Base-by-base conservation (phyloP, 768 basidiomycete genomes). In the Infundibulicybe gibba region DNA sequence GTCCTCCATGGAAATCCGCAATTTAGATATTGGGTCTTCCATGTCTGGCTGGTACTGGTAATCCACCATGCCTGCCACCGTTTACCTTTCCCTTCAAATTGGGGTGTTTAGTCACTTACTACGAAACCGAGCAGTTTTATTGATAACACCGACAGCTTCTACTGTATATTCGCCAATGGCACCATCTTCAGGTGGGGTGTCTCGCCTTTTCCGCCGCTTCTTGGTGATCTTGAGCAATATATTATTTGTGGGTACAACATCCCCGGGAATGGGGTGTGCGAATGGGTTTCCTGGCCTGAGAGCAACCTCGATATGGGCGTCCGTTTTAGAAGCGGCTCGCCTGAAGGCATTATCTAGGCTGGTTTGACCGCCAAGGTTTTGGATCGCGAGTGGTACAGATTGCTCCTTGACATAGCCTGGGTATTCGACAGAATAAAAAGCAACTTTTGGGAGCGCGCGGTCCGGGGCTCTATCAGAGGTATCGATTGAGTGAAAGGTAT, bases 51-150 rank as follows among this genome's bases (percentile, higher is more conserved):
- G 78, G 64, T 83, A 97, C 64, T 97, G 94, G 61, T 83, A 97
- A 63, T 98, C 95, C 33, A 85, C 90, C 89, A 97, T 92, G 48
- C 84, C 95, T 97, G 32, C 40, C 12, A 49, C 42, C n/a, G 34
- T n/a, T 39, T 43, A 21, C 45, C 34, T 11, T 33, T 35, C 10
- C 17, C 39, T 37, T n/a, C 32, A 9, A 17, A 9, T 32, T 49
- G 19, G 17, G 14, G 35, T 8, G 45, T 32, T 40, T 15, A 17
- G 16, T 33, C 15, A 72, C 86, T 66, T 59, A 94, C 95, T 86
- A 67, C 94, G 79, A 69, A 97, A 98, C 44, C 95, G 77, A 43
- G 83, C 87, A 3, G 92, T 90, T 67, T 87, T 92, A 0, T 81
- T 71, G n/a, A 88, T 73, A 11, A 84, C 65, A 0, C 94, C 95